Evolutionary conservation across 352 stramenopile genomes (phyloP), one percentile per base, ranked within the genome.

Genomic region (Elongisporangium senticosum): DNA sequence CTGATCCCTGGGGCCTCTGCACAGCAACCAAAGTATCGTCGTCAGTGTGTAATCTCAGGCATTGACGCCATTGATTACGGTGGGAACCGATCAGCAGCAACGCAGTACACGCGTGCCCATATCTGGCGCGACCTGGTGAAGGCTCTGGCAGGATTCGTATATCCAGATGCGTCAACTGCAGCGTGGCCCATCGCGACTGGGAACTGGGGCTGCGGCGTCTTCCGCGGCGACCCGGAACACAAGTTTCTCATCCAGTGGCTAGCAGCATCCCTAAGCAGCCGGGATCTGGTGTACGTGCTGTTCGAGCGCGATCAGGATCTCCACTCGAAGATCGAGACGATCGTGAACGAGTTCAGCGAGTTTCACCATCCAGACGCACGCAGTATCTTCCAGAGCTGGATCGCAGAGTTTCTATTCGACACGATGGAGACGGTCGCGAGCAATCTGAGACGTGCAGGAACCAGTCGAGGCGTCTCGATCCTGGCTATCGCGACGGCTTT

Each of bases 231-330:
- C 51, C 66, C 77, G 3, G 79, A 92, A 59, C 65, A 93, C 8
- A 95, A 93, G 61, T 87, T 92, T 64, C 19, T 93, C 17, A 77
- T 95, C 55, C 83, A 95, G 58, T 93, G 85, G 85, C 58, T 95
- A 3, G 83, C 85, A 6, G 83, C 83, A 11, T 88, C 83, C 4
- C 61, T 89, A 6, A 52, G 65, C 24, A 55, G 62, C 8, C 72
- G 79, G 2, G 60, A 77, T 2, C 53, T 93, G 28, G 68, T 84
- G 21, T 90, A 90, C 39, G 77, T 87, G 56, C 62, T 87, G 13
- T 83, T 89, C 50, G 73, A 83, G 21, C 56, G 69, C 24, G 68
- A 77, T 40, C 40, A 68, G 40, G 63, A 77, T 40, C 63, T 89
- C 1, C 63, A 83, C 49, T 58, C 53, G 19, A 83, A 77, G 43